phyloP scores from a whole-genome alignment of 148 eudicot genomes.

The Chenopodium formosanum region DNA sequence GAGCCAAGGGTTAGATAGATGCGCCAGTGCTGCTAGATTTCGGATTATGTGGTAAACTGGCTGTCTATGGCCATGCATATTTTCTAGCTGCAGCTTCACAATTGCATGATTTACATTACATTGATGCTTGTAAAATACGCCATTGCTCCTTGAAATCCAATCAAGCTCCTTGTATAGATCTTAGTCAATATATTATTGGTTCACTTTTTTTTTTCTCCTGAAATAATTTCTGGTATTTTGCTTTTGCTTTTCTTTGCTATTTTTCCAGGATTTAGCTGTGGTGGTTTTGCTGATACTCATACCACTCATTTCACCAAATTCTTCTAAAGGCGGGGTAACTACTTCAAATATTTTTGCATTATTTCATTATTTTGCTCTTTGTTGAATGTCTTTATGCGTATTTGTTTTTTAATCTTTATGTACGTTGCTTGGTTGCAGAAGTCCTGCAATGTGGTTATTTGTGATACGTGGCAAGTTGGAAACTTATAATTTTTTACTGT shows the following conservation, averaged over 20 bases:
- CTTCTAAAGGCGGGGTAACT: constrained; percentile 99
- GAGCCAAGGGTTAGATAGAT: not conserved
- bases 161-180: not conserved
- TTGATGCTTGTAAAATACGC: constrained; percentile 10
- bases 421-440: not conserved
- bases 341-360: constrained; percentile 21
- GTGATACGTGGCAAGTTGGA: constrained; percentile 9
- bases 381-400: not conserved
- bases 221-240: constrained; percentile 9
- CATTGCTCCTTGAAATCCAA: not conserved
- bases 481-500: not conserved
- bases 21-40: not conserved
- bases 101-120: constrained; percentile 8
- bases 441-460: not conserved
- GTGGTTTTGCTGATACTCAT: constrained; percentile 97
- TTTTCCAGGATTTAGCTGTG: constrained; percentile 92
- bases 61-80: not conserved
- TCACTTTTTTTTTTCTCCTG: not conserved
- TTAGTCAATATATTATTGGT: constrained; percentile 1
- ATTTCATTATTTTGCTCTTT: constrained; percentile 11
- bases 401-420: not conserved
- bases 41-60: constrained; percentile 4
- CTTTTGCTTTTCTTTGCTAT: constrained; percentile 6
- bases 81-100: not conserved
- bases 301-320: constrained; percentile 96